Evolutionary conservation across 164 flowering plant species (phyloP), one percentile per base, ranked within the genome.

Genomic region (Echeveria elegans): DNA sequence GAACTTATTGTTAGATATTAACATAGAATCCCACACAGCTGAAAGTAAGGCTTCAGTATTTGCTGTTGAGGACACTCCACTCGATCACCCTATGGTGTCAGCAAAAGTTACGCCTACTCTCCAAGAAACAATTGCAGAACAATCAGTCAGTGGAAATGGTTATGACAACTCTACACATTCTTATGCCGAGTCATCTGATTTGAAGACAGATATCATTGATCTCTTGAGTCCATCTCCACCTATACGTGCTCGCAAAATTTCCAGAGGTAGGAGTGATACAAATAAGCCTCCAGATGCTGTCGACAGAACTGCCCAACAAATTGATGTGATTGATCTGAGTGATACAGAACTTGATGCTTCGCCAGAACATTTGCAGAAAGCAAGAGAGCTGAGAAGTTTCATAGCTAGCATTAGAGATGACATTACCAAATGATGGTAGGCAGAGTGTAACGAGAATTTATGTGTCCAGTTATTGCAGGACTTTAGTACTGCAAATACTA

Each of bases 181-280:
- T 31, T 28, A 2, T 14, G 31, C 60, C 60, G 32, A 36, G 67
- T 40, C 68, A 23, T 47, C 40, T 48, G 58, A 2, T 41, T 56
- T 58, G 45, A 62, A 62, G 45, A 36, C 59, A 12, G 83, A 81
- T 68, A 72, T 90, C 69, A 82, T 90, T 36, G 93, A 90, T 80
- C 88, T 93, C 37, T 72, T 78, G 62, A 86, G 92, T 74, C 96
- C 97, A 47, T 75, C 81, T 4, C 92, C 90, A 41, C 70, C 69
- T 30, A 38, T 56, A 14, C 76, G 37, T 7, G 52, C 63, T 21
- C 70, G 71, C 8, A 62, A 59, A 45, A 58, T 70, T 47, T 58
- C 83, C 7, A 82, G 74, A 45, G 58, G 52, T 66, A 72, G 45
- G 38, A 66, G 73, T 66, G 58, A 53, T n/a, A 67, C 40, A 64